phyloP scores from a whole-genome alignment of 768 basidiomycete species.

The Clathrus columnatus region DNA sequence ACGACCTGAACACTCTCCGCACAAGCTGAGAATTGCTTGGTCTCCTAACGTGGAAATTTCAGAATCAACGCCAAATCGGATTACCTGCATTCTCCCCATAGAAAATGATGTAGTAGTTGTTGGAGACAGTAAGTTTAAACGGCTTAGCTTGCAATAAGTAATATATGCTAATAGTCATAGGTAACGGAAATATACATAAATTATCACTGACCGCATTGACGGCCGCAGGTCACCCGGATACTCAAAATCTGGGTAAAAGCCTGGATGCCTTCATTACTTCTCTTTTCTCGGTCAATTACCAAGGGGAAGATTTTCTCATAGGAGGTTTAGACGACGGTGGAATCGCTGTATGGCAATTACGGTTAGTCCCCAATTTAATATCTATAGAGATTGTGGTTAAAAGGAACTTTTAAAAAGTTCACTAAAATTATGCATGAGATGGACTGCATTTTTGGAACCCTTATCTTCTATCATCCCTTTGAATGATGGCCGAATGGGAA shows the following conservation, averaged over 20 bases:
- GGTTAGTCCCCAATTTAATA: constrained; percentile 32
- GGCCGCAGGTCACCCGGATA: constrained; percentile 14
- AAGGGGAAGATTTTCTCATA: constrained; percentile 51
- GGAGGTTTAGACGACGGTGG: constrained; percentile 77
- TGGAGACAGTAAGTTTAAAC: constrained; percentile 47
- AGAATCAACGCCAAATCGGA: constrained; percentile 1
- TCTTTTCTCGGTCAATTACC: constrained; percentile 49
- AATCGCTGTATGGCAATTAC: constrained; percentile 61
- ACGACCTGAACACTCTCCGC: not conserved
- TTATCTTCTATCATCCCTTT: constrained; percentile 52
- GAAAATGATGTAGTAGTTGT: constrained; percentile 49
- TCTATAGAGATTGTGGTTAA: not conserved
- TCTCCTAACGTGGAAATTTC: not conserved
- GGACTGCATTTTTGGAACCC: constrained; percentile 64
- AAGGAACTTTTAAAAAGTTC: constrained; percentile 32
- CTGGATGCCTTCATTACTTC: constrained; percentile 40
- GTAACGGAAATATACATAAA: constrained; percentile 21
- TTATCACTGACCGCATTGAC: constrained; percentile 20
- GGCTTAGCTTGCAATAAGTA: not conserved
- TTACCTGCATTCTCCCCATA: constrained; percentile 43
- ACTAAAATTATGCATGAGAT: constrained; percentile 57
- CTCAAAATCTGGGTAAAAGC: constrained; percentile 20
- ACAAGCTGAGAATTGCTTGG: not conserved
- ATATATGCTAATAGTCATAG: constrained; percentile 13
- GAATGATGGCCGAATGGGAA: constrained; percentile 40